Conservation (phyloP, 1,284 basidiomycete genomes). For the Tylopilus orsonianus region DNA sequence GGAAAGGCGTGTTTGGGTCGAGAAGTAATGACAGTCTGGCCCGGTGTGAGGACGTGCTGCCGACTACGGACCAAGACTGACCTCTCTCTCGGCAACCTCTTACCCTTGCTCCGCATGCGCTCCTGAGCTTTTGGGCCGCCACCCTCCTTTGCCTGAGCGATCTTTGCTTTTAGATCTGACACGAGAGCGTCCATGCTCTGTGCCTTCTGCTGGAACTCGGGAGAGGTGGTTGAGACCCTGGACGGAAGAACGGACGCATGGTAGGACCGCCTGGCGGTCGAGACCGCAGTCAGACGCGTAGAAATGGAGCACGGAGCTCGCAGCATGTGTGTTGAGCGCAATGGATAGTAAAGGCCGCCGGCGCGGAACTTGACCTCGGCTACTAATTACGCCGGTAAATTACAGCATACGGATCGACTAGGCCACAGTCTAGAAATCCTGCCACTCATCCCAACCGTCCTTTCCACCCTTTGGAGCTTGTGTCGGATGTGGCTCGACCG, state of each 20-base stretch:
- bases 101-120: constrained; percentile 77
- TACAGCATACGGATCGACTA: not conserved
- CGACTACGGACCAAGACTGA: constrained; percentile 34
- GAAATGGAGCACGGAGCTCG: constrained; percentile 20
- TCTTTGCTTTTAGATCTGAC: constrained; percentile 58
- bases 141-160: constrained; percentile 57
- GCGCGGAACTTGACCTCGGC: constrained; percentile 25
- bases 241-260: constrained; percentile 76
- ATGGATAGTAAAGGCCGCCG: constrained; percentile 6
- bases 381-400: constrained; percentile 11
- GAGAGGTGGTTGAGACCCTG: constrained; percentile 61
- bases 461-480: constrained; percentile 27
- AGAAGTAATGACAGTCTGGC: constrained; percentile 64
- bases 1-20: constrained; percentile 86
- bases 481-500: constrained; percentile 23
- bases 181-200: constrained; percentile 69
- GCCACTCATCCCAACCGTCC: constrained; percentile 75
- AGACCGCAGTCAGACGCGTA: not conserved
- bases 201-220: constrained; percentile 67
- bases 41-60: constrained; percentile 2
- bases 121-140: constrained; percentile 72
- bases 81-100: constrained; percentile 87
- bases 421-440: constrained; percentile 58
- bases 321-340: constrained; percentile 25
- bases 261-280: constrained; percentile 37